These are phyloP conservation scores for Metarhizium anisopliae DNA, from an alignment of 2,329 filamentous ascomycete species.

Conservation along the genomic window DNA sequence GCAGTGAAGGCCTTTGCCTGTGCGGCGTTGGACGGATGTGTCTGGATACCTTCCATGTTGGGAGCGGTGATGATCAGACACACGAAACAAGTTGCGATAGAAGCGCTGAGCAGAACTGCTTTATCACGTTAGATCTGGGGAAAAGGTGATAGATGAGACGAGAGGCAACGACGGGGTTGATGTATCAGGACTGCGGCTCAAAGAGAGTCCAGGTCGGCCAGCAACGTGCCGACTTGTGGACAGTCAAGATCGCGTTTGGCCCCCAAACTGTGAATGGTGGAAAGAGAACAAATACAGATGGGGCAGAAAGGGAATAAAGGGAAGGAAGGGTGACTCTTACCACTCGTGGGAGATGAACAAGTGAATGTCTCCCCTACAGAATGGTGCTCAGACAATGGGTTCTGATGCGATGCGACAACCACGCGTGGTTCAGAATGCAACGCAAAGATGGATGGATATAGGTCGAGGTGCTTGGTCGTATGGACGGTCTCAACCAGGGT, in stretches of 20 bases:
- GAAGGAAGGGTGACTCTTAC: conserved; percentile 34
- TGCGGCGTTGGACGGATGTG: conserved; percentile 81
- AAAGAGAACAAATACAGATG: background rate
- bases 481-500: conserved; percentile 3
- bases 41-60: conserved; percentile 81
- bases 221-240: background rate
- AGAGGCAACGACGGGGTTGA: background rate
- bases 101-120: conserved; percentile 24
- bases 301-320: no score
- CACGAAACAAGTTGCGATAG: conserved; percentile 6
- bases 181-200: background rate
- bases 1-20: conserved; percentile 96
- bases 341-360: conserved; percentile 89
- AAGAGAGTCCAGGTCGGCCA: background rate
- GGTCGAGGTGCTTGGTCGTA: background rate
- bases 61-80: conserved; percentile 12
- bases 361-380: conserved; percentile 83
- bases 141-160: background rate
- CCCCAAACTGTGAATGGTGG: background rate
- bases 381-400: conserved; percentile 23
- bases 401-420: conserved; percentile 13
- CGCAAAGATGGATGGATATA: conserved; percentile 4
- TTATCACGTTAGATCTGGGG: conserved; percentile 3
- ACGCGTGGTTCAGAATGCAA: conserved; percentile 12
- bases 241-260: background rate